Evolutionary conservation across 768 basidiomycete species (phyloP), one percentile per base, ranked within the genome.

Genomic region (Suillus spraguei): DNA sequence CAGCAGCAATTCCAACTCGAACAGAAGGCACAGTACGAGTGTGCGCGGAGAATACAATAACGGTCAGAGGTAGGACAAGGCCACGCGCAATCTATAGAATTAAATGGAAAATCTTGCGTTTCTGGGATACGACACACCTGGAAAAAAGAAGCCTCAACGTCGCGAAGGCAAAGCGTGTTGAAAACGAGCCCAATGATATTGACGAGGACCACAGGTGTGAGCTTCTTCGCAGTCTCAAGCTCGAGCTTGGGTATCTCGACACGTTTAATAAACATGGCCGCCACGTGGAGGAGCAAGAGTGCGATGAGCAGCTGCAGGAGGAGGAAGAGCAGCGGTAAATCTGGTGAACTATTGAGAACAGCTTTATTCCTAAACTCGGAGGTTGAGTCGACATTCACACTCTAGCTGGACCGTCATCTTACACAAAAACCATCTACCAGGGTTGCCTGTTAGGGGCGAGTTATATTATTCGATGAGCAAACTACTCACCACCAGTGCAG

Each of bases 141-240:
- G 76, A 92, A 94, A 74, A 89, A 94, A 0, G 88, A 87, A 3
- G 91, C 90, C 62, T 93, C 91, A 22, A 94, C 90, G 60, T 85
- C 87, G 33, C 90, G 82, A 60, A 93, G 78, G 69, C 92, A 93
- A 6, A 92, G 82, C 1, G 87, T 91, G 66, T 92, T 92, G 79
- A 92, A 92, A 1, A 90, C 84, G 5, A 94, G 80, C 1, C 91
- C 90, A 8, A 87, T 76, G n/a, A 90, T 85, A 69, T 91, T 90
- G 50, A 91, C 87, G 2, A 83, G 73, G 0, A 91, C 83, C 10
- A 90, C 85, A 3, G 89, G 87, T 3, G 82, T 66, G 5, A 90
- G 81, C 66, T 87, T 88, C 70, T 81, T 85, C 8, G 82, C 86
- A 5, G 79, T 79, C 38, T 77, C 76, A 3, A 79, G n/a, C 24